A percentile compares a stretch with the other conserved stretches of the same genome.
Evolutionary conservation across 106 monocot species (phyloP).

Genomic region (Alisma plantagoaquatica): DNA sequence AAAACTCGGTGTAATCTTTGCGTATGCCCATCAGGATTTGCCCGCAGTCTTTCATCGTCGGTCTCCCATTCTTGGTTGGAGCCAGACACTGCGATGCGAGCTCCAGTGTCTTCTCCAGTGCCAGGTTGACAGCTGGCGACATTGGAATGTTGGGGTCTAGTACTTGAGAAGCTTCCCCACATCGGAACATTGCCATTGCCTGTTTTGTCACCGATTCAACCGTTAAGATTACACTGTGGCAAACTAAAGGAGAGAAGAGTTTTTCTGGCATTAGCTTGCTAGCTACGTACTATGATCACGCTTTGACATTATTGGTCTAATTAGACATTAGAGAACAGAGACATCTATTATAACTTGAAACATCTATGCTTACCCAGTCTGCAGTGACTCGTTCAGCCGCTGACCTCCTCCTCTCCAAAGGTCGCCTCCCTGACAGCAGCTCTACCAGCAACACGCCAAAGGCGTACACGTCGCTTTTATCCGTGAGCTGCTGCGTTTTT

Average conservation of each 20-base stretch:
- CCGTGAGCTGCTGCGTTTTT: conserved; percentile 48
- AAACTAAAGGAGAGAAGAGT: not conserved
- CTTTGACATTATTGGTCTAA: not conserved
- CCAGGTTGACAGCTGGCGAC: conserved; percentile 38
- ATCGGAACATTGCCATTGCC: no score
- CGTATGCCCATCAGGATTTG: conserved; percentile 45
- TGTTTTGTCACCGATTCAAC: not conserved
- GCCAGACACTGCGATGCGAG: conserved; percentile 45
- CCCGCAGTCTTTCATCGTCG: conserved; percentile 38
- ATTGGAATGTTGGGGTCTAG: not conserved
- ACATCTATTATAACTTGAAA: not conserved
- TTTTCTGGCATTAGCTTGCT: not conserved
- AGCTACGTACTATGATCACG: not conserved
- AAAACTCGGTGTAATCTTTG: conserved; percentile 39
- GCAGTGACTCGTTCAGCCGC: conserved; percentile 40
- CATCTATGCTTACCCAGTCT: conserved; percentile 41
- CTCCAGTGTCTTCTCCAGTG: conserved; percentile 23
- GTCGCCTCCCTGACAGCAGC: conserved; percentile 62
- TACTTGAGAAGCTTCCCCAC: not conserved
- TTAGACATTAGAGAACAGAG: not conserved
- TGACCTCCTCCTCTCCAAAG: conserved; percentile 36
- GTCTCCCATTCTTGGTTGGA: conserved; percentile 33
- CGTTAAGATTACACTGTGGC: not conserved
- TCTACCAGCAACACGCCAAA: conserved; percentile 68
- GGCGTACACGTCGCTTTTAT: conserved; percentile 71